Conservation (phyloP, 345 rosid genomes). For the Eucalyptus erythrocorys region DNA sequence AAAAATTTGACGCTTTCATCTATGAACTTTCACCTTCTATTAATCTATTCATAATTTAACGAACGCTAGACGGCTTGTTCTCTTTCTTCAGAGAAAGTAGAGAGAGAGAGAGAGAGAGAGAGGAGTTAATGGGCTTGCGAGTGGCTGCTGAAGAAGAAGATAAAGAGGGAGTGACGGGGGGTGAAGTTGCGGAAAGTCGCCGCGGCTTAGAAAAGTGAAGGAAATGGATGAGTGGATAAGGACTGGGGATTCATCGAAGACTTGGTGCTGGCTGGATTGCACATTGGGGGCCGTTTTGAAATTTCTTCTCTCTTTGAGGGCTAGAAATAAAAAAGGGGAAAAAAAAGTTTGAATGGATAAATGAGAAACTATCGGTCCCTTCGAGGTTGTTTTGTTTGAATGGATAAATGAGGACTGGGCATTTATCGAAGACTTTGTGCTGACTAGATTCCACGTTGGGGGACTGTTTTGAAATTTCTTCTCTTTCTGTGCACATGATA, state of each 20-base stretch:
- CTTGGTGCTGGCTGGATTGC: not conserved
- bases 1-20: not conserved
- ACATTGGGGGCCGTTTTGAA: too few species aligned
- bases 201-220: not conserved
- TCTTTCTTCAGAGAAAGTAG: not conserved
- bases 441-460: not conserved
- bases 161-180: not conserved
- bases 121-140: not conserved
- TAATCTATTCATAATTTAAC: not conserved
- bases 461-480: not conserved
- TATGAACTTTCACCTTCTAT: not conserved
- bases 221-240: not conserved
- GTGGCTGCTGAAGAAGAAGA: not conserved
- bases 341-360: not conserved
- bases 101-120: not conserved
- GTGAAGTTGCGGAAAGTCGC: not conserved
- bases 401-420: too few species aligned
- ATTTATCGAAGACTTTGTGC: not conserved
- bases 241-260: not conserved
- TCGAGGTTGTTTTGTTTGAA: not conserved
- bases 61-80: not conserved
- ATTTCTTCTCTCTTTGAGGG: not conserved
- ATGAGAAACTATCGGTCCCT: not conserved
- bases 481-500: not conserved
- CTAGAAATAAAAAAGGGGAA: rapidly evolving